These are phyloP conservation scores for Leptographium wingfieldii DNA, from an alignment of 2,329 filamentous ascomycete genomes.

Conservation along the genomic window DNA sequence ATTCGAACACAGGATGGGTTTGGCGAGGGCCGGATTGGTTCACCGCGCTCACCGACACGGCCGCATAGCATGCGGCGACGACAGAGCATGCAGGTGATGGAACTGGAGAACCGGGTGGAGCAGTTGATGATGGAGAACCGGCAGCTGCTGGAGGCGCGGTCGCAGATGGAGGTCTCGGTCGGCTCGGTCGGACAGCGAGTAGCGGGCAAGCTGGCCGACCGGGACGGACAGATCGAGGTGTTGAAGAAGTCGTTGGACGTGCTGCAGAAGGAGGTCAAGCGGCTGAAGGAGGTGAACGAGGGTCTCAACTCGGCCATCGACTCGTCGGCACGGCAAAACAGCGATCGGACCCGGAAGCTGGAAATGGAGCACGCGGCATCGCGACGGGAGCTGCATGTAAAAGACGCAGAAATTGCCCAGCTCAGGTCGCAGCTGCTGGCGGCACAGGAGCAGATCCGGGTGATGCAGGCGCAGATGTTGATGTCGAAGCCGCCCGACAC, in stretches of 20 bases:
- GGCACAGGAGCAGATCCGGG: constrained; percentile 50
- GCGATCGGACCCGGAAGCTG: constrained; percentile 54
- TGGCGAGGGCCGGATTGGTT: constrained; percentile 76
- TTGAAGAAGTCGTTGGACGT: constrained; percentile 68
- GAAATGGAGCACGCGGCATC: constrained; percentile 55
- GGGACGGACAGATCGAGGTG: constrained; percentile 75
- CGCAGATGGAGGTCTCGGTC: constrained; percentile 47
- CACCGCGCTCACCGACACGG: constrained; percentile 82
- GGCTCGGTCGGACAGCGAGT: constrained; percentile 38
- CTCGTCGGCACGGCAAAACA: constrained; percentile 63
- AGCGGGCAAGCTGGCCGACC: constrained; percentile 61
- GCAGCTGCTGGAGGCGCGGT: constrained; percentile 58
- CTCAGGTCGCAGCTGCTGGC: constrained; percentile 67
- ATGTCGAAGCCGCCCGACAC: constrained; percentile 44
- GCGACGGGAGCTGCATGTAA: constrained; percentile 60
- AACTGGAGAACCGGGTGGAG: constrained; percentile 77
- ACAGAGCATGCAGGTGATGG: constrained; percentile 93
- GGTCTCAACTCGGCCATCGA: constrained; percentile 65
- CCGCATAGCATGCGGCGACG: constrained; percentile 93
- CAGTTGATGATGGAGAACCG: constrained; percentile 78
- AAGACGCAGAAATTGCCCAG: constrained; percentile 70
- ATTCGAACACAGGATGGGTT: constrained; percentile 60
- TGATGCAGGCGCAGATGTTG: constrained; percentile 46
- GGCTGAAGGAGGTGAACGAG: constrained; percentile 72
- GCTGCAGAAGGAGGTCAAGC: constrained; percentile 68